phyloP scores from a whole-genome alignment of 2,329 filamentous ascomycete species.

The Fusarium oxysporum region DNA sequence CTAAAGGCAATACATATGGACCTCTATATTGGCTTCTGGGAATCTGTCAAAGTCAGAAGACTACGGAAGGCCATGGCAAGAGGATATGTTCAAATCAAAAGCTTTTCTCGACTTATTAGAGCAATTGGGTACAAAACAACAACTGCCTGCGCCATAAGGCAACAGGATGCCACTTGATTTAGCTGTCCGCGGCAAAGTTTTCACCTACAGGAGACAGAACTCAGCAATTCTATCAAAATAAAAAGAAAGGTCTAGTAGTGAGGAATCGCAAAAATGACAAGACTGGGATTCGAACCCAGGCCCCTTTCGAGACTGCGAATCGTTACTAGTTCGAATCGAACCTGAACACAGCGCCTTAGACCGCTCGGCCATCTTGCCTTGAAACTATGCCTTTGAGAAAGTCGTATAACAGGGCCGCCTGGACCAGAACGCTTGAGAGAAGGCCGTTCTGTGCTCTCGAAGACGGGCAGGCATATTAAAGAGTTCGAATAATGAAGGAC shows the following conservation, averaged over 20 bases:
- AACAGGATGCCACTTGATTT: no score
- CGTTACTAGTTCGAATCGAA: constrained; percentile 34
- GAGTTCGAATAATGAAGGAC: accelerated
- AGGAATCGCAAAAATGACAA: constrained; percentile 15
- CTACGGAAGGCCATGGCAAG: accelerated
- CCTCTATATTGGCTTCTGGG: accelerated
- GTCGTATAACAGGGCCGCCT: accelerated
- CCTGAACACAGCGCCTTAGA: constrained; percentile 44
- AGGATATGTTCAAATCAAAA: accelerated
- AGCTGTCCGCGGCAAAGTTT: no score
- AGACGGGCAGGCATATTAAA: no score
- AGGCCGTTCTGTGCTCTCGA: background rate
- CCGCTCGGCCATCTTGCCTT: constrained; percentile 37
- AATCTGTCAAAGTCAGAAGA: accelerated
- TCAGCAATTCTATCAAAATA: background rate
- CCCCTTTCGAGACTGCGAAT: constrained; percentile 43
- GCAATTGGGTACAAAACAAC: accelerated
- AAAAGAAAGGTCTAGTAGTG: background rate
- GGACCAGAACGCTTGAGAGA: accelerated
- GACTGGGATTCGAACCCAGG: constrained; percentile 42
- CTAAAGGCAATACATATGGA: accelerated
- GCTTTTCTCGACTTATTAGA: accelerated
- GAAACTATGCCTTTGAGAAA: accelerated
- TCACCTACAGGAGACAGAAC: no score
- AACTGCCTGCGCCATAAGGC: accelerated